Evolutionary conservation across 2,329 filamentous ascomycete species (phyloP), one percentile per base, ranked within the genome.

Genomic region (Penicillium fuscoglaucum): DNA sequence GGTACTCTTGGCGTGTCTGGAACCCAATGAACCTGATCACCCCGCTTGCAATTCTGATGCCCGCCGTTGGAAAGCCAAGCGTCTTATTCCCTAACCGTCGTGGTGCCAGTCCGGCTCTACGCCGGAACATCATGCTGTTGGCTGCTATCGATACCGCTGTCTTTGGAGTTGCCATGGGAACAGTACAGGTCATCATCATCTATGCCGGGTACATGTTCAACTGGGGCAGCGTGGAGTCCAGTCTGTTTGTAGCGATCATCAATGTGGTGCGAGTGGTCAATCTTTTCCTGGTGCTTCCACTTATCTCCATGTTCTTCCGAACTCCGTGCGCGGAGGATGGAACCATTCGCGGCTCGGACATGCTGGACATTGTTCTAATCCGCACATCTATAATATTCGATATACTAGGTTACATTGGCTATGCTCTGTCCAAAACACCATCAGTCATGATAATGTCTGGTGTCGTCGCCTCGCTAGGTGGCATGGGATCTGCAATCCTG

Each of bases 171-270:
- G 87, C 88, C 8, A 90, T 97, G 82, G 91, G 93, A 48, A 84
- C 87, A 0, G 87, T 91, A 61, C 86, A 88, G n/a, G 87, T 97
- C 37, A 82, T 95, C 21, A 82, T 98, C 55, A 84, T 96, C 55
- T 99, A 98, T 76, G 87, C 87, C 26, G 88, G 90, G 64, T 89
- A 84, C 68, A 84, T 87, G 66, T 98, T 96, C 70, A 81, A 83
- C 54, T 98, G 95, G 95, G 84, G 85, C 48, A 92, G 87, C 40
- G 82, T 91, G 57, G 89, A 96, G 72, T 89, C 89, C 13, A 91
- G 90, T 45, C 81, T 87, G 17, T 97, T 92, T 73, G 84, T 96
- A 54, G 93, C 90, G 0, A 79, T 89, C n/a, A 81, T 91, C 51
- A 96, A 91, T 68, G 82, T 85, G 63, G 84, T 86, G 43, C 88